Evolutionary conservation across 345 rosid species (phyloP).

Genomic region (Trapa bicornis): DNA sequence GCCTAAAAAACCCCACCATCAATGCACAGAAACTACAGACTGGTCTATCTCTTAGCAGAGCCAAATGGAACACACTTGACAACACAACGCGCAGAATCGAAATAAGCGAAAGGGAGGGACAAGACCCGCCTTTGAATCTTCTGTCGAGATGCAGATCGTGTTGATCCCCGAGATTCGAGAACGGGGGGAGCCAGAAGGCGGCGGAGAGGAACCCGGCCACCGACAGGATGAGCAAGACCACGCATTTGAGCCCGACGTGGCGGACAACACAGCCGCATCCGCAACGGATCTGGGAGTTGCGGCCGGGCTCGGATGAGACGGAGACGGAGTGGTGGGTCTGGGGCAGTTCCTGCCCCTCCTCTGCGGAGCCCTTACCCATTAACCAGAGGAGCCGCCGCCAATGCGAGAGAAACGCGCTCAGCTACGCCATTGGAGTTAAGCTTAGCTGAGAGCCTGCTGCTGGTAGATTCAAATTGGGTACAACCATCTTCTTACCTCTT

Average conservation of each 20-base stretch:
- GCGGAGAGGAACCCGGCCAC: slow-evolving; percentile 64
- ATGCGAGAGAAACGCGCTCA: neutral
- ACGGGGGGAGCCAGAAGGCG: slow-evolving; percentile 76
- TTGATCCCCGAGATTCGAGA: slow-evolving; percentile 43
- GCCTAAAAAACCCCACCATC: neutral
- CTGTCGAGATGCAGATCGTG: slow-evolving; percentile 64
- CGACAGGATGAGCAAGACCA: slow-evolving; percentile 44
- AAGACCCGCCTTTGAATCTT: slow-evolving; percentile 45
- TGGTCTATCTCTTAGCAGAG: neutral
- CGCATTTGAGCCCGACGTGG: slow-evolving; percentile 44
- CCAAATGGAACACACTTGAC: neutral
- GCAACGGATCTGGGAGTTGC: slow-evolving; percentile 9
- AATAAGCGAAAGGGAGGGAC: neutral
- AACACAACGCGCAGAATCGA: neutral
- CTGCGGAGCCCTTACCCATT: slow-evolving; percentile 58
- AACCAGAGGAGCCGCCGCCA: neutral
- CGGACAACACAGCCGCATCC: slow-evolving; percentile 16
- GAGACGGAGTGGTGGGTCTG: slow-evolving; percentile 15
- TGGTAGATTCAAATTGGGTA: too few relatives aligned
- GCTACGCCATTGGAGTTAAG: slow-evolving; percentile 3
- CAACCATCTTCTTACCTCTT: too few relatives aligned
- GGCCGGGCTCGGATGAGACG: slow-evolving; percentile 8
- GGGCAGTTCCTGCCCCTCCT: slow-evolving; percentile 45
- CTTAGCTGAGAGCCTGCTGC: too few relatives aligned
- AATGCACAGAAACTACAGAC: neutral